A percentile compares a stretch with the other conserved stretches of the same genome.
Evolutionary conservation across 345 rosid genomes (phyloP).

Genomic region (Brassica rapa): DNA sequence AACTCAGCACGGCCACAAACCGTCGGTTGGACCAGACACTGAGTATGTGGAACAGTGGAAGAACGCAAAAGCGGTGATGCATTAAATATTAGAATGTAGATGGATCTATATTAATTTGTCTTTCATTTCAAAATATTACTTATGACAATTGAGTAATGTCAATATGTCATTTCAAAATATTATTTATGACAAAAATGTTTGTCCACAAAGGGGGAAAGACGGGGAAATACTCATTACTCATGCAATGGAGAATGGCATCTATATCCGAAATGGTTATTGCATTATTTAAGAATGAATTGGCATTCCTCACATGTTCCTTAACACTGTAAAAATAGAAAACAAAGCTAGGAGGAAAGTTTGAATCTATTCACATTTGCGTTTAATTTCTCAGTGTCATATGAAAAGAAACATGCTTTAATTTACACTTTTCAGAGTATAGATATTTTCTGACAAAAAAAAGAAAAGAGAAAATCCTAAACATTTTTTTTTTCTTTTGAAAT

Average conservation of each 20-base stretch:
- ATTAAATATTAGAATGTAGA: conserved; percentile 8
- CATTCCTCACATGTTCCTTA: neutral
- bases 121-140: neutral
- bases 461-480: neutral
- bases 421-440: neutral
- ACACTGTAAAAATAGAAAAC: neutral
- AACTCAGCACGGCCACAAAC: conserved; percentile 8
- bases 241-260: neutral
- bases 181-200: neutral
- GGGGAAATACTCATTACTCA: neutral
- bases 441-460: neutral
- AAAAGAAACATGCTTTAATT: neutral
- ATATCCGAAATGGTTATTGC: neutral
- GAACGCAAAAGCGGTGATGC: conserved; percentile 5
- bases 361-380: neutral
- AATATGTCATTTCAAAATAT: neutral
- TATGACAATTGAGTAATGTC: neutral
- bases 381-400: neutral
- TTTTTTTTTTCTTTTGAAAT: neutral
- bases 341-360: neutral
- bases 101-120: neutral
- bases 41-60: neutral
- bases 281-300: neutral
- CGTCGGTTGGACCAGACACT: conserved; percentile 2
- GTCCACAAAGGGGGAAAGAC: neutral